These are phyloP conservation scores for Dioszegia hungarica DNA, from an alignment of 768 basidiomycete genomes.

Conservation along the genomic window DNA sequence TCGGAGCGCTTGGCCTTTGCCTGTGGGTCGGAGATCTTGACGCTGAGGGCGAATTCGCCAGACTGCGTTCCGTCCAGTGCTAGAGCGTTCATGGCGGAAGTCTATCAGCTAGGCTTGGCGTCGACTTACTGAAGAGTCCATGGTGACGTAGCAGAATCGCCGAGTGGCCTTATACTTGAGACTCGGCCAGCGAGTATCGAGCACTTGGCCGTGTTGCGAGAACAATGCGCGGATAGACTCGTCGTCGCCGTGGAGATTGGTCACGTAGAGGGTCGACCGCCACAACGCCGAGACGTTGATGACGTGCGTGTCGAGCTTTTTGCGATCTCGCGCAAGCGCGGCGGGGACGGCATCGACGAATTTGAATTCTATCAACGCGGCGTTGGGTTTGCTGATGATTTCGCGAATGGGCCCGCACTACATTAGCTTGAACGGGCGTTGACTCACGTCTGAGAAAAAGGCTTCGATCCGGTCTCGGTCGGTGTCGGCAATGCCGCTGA, in stretches of 20 bases:
- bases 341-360: constrained; percentile 71
- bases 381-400: constrained; percentile 61
- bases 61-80: constrained; percentile 69
- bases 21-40: constrained; percentile 84
- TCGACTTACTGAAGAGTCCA: constrained; percentile 66
- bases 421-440: neutral
- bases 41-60: constrained; percentile 58
- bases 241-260: constrained; percentile 87
- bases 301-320: constrained; percentile 69
- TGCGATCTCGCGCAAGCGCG: constrained; percentile 92
- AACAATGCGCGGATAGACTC: constrained; percentile 69
- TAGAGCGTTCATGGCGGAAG: constrained; percentile 64
- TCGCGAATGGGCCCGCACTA: constrained; percentile 87
- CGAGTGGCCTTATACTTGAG: constrained; percentile 89
- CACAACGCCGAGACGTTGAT: constrained; percentile 83
- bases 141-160: constrained; percentile 93
- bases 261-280: constrained; percentile 90
- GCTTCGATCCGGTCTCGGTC: constrained; percentile 63
- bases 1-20: constrained; percentile 86
- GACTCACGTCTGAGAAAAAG: constrained; percentile 79
- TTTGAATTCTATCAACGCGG: constrained; percentile 86
- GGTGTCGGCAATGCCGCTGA: constrained; percentile 61
- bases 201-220: constrained; percentile 75
- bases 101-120: constrained; percentile 42
- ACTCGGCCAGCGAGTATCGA: constrained; percentile 96